These are phyloP conservation scores for Alternaria longipes DNA, from an alignment of 2,329 filamentous ascomycete genomes.

Conservation along the genomic window DNA sequence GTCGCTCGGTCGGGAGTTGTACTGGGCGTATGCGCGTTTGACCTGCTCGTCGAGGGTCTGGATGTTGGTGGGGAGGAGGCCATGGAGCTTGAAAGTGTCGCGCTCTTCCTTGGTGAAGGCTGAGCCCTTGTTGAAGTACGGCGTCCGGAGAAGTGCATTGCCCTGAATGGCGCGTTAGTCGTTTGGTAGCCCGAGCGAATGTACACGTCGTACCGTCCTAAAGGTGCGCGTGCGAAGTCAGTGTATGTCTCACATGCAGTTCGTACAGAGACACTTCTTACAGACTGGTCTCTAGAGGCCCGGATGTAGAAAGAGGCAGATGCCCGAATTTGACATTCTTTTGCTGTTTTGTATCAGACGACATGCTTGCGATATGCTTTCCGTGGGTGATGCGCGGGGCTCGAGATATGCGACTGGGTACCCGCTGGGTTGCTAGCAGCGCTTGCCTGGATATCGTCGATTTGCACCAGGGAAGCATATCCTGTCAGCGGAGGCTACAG, in stretches of 20 bases:
- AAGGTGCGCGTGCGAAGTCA: no score
- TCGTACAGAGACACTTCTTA: no score
- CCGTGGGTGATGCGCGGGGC: not conserved
- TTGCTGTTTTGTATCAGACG: conserved; percentile 20
- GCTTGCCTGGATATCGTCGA: not conserved
- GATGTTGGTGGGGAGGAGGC: conserved; percentile 75
- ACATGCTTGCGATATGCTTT: conserved; percentile 18
- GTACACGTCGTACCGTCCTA: conserved; percentile 36
- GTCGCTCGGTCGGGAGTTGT: conserved; percentile 67
- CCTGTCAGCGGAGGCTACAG: not conserved
- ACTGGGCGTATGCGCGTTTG: conserved; percentile 82
- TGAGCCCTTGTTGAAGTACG: conserved; percentile 84
- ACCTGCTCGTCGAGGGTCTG: conserved; percentile 81
- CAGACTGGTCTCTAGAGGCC: conserved; percentile 51
- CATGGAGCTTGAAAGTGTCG: conserved; percentile 72
- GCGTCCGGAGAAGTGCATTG: conserved; percentile 67
- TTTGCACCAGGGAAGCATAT: not conserved
- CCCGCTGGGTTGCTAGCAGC: not conserved
- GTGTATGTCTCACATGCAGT: no score
- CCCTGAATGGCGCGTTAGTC: conserved; percentile 32
- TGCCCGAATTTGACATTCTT: conserved; percentile 50
- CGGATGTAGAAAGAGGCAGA: conserved; percentile 54
- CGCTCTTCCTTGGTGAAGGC: conserved; percentile 77
- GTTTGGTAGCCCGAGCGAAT: not conserved
- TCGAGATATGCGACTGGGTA: not conserved